Percentiles rank a stretch among this genome's conserved stretches.
Conservation (phyloP, 2,329 filamentous ascomycete species). For the Coleophoma cylindrospora region DNA sequence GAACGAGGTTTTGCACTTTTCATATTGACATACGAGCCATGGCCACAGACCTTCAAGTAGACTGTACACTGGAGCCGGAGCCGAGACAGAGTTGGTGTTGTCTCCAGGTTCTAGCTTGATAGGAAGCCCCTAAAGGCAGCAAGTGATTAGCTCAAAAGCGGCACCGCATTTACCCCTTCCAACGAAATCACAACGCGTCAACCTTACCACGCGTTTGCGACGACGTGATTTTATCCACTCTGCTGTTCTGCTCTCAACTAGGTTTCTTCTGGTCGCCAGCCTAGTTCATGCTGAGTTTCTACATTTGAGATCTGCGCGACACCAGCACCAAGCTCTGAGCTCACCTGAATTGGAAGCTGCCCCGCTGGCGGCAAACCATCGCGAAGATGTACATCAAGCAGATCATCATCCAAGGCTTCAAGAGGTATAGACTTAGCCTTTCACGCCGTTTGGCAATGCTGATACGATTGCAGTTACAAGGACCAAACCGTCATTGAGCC, state of each 20-base stretch:
- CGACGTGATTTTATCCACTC: neutral
- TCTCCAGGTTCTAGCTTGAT: too few species aligned
- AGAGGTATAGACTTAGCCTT: conserved; percentile 59
- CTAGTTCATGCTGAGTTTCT: too few species aligned
- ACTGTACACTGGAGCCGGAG: too few species aligned
- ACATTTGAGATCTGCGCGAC: neutral
- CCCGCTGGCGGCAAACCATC: conserved; percentile 10
- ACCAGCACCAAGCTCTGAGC: neutral
- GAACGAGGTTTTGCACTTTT: too few species aligned
- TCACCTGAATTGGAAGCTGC: conserved; percentile 2
- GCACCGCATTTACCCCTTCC: too few species aligned
- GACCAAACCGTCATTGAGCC: conserved; percentile 98
- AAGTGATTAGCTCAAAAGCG: too few species aligned
- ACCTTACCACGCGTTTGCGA: conserved; percentile 4
- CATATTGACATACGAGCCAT: too few species aligned
- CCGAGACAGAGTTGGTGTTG: too few species aligned
- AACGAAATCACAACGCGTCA: too few species aligned
- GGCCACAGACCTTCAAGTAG: too few species aligned
- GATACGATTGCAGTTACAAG: conserved; percentile 70
- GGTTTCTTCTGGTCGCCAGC: too few species aligned
- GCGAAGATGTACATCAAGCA: conserved; percentile 94
- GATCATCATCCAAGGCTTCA: conserved; percentile 99
- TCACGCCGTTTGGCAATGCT: conserved; percentile 2
- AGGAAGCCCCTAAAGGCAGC: too few species aligned
- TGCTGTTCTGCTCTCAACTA: neutral